phyloP scores from a whole-genome alignment of 2,329 filamentous ascomycete genomes.

The Pseudogymnoascus sp. region DNA sequence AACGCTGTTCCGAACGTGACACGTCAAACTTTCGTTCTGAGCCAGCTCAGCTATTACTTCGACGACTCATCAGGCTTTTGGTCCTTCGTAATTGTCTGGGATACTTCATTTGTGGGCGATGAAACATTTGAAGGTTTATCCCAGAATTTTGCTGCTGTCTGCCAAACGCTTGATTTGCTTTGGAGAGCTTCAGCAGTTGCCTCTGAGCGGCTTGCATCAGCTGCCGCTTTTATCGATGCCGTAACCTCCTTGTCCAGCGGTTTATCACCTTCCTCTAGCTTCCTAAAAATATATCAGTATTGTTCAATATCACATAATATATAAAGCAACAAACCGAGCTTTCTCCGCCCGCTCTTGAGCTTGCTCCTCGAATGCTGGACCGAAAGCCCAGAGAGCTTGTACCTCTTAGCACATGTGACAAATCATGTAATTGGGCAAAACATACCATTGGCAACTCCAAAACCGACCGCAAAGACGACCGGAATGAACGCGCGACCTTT shows the following conservation, averaged over 20 bases:
- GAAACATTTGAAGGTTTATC: background rate
- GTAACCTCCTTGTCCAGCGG: slow-evolving; percentile 13
- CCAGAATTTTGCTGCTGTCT: background rate
- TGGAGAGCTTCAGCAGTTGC: slow-evolving; percentile 6
- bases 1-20: background rate
- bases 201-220: slow-evolving; percentile 18
- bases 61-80: background rate
- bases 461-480: slow-evolving; percentile 23
- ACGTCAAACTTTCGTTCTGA: background rate
- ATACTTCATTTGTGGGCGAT: background rate
- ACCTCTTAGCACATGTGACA: background rate
- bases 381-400: slow-evolving; percentile 26
- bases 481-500: slow-evolving; percentile 24
- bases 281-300: background rate
- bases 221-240: slow-evolving; percentile 18
- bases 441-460: slow-evolving; percentile 29
- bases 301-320: background rate
- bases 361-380: slow-evolving; percentile 27
- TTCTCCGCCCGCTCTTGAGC: slow-evolving; percentile 19
- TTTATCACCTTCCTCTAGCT: background rate
- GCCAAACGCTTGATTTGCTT: background rate
- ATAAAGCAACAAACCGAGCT: slow-evolving; percentile 16
- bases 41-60: background rate
- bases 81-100: background rate
- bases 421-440: background rate